A percentile compares a stretch with the other conserved stretches of the same genome.
Conservation (phyloP, 1,284 basidiomycete species). For the Malassezia globosa region DNA sequence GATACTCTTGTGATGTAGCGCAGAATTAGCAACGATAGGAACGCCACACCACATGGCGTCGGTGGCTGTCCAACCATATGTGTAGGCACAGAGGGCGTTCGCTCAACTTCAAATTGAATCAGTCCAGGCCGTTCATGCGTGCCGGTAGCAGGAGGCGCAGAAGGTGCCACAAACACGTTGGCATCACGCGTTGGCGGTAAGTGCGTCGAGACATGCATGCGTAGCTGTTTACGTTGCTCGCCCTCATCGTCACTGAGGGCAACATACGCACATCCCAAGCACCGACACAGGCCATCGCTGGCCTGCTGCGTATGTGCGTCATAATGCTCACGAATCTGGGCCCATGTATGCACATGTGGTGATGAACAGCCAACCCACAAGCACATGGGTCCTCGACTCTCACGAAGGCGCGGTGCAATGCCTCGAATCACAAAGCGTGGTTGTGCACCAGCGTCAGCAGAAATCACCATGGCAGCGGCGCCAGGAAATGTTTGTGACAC, state of each 20-base stretch:
- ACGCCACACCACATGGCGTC: slow-evolving; percentile 34
- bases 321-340: slow-evolving; percentile 25
- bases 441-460: slow-evolving; percentile 53
- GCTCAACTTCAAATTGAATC: slow-evolving; percentile 33
- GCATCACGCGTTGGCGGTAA: slow-evolving; percentile 3
- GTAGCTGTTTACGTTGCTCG: slow-evolving; percentile 6
- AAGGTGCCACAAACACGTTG: neutral
- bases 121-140: slow-evolving; percentile 35
- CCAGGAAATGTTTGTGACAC: slow-evolving; percentile 65
- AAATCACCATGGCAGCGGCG: slow-evolving; percentile 70
- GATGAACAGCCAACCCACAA: slow-evolving; percentile 29
- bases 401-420: slow-evolving; percentile 49
- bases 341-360: slow-evolving; percentile 19
- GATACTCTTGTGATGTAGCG: slow-evolving; percentile 34
- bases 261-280: slow-evolving; percentile 24
- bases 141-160: slow-evolving; percentile 16
- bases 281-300: slow-evolving; percentile 27
- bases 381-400: slow-evolving; percentile 20
- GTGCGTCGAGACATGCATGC: slow-evolving; percentile 10
- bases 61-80: slow-evolving; percentile 17
- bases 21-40: slow-evolving; percentile 32
- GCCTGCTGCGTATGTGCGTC: slow-evolving; percentile 23
- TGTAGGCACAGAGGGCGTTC: slow-evolving; percentile 34
- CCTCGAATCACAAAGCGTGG: slow-evolving; percentile 66
- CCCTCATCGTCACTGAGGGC: slow-evolving; percentile 1